Evolutionary conservation across 208 protist genomes (phyloP), one percentile per base, ranked within the genome.

Genomic region (Trypanosoma lewisi): DNA sequence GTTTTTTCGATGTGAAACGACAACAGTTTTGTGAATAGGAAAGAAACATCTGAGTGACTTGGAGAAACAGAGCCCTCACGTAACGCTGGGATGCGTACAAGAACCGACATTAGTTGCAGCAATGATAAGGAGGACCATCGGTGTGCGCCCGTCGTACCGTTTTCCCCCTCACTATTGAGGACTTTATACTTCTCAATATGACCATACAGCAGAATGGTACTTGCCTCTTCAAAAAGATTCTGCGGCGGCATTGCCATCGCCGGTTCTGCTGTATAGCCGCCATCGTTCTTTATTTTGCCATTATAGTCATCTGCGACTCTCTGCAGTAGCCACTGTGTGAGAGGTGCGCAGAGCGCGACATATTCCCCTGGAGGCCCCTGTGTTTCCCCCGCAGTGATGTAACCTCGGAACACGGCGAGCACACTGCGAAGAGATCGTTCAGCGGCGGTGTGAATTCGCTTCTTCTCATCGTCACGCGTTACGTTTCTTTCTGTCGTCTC

Each of bases 171-270:
- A 2, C 8, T 33, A 33, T 19, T 37, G 27, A 8, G n/a, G 11
- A 63, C 19, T 11, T 34, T 34, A 36, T 34, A 63, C 36, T 37
- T 56, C 16, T 52, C 5, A 28, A 64, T 16, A 27, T 37, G 45
- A 30, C 41, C 12, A 27, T 30, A 14, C 34, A 71, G 39, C 28
- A 71, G 28, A 44, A 59, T 28, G 21, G 31, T 58, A 36, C 54
- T 52, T 25, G 65, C 65, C 33, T 51, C 56, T 50, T 63, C 48
- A 63, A 63, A 63, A 45, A 71, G 65, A 25, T 52, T 39, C 17
- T 28, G 9, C 30, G 41, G 31, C n/a, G n/a, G n/a, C n/a, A n/a
- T n/a, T n/a, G n/a, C n/a, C n/a, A n/a, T n/a, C n/a, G 54, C 34
- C 16, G 27, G 1, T 25, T 63, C 48, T 21, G 27, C 27, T 8